phyloP scores from a whole-genome alignment of 2,329 filamentous ascomycete genomes.

The Alternaria ventricosa region DNA sequence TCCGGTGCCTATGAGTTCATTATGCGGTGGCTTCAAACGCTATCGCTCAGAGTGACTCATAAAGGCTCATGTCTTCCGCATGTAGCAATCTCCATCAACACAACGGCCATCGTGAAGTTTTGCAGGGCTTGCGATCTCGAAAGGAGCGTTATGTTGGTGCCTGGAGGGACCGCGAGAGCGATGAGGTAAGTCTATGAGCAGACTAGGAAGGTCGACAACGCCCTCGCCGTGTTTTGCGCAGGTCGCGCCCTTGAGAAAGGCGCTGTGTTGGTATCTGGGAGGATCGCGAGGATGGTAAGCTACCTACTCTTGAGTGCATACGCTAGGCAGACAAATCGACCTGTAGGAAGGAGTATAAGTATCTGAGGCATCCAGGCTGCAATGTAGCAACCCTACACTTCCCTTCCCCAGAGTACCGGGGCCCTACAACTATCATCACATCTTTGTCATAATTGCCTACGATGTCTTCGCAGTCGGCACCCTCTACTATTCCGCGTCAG shows the following conservation, averaged over 20 bases:
- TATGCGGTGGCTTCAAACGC: neutral
- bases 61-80: neutral
- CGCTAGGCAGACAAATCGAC: neutral
- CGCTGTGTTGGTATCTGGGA: neutral
- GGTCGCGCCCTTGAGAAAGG: neutral
- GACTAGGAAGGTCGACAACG: neutral
- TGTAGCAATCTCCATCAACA: neutral
- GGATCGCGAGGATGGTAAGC: neutral
- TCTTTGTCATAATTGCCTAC: neutral
- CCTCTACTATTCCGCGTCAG: conserved; percentile 27
- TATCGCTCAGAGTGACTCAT: neutral
- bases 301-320: neutral
- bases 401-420: neutral
- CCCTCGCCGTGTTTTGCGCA: neutral
- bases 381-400: neutral
- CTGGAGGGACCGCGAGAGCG: neutral
- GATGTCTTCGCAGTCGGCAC: conserved; percentile 15
- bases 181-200: neutral
- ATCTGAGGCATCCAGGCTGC: neutral
- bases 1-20: neutral
- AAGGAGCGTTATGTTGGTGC: neutral
- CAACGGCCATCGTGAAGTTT: neutral
- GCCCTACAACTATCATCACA: neutral
- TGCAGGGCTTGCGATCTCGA: neutral
- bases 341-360: neutral